A percentile compares a stretch with the other conserved stretches of the same genome.
Conservation (phyloP, 345 rosid genomes). For the Eucalyptus marginata region DNA sequence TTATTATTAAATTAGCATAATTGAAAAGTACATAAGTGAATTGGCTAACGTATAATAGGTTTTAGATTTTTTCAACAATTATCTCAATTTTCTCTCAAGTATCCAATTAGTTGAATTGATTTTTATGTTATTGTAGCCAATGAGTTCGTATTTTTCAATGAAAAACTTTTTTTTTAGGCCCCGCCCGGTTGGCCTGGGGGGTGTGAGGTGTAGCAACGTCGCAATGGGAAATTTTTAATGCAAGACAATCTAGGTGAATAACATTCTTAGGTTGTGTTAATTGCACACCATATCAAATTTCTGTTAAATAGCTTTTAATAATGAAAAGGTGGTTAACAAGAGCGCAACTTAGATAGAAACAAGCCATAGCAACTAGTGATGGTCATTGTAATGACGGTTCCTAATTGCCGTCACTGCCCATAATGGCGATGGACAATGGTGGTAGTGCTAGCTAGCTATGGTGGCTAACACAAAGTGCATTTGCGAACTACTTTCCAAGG, state of each 20-base stretch:
- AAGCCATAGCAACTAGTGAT: neutral
- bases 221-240: neutral
- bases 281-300: neutral
- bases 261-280: neutral
- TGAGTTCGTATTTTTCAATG: neutral
- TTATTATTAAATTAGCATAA: neutral
- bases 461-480: neutral
- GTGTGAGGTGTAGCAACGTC: neutral
- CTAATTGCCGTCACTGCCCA: neutral
- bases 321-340: neutral
- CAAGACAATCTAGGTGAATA: neutral
- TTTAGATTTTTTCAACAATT: neutral
- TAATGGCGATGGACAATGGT: neutral
- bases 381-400: neutral
- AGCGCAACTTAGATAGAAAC: neutral
- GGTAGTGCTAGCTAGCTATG: neutral
- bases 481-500: too few species aligned
- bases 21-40: neutral
- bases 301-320: too few species aligned
- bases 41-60: neutral
- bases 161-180: neutral
- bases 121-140: neutral
- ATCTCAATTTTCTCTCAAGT: neutral
- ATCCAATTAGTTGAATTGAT: neutral
- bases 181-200: too few species aligned